Evolutionary conservation across 164 flowering plant species (phyloP), one percentile per base, ranked within the genome.

Genomic region (Macadamia tetraphylla): DNA sequence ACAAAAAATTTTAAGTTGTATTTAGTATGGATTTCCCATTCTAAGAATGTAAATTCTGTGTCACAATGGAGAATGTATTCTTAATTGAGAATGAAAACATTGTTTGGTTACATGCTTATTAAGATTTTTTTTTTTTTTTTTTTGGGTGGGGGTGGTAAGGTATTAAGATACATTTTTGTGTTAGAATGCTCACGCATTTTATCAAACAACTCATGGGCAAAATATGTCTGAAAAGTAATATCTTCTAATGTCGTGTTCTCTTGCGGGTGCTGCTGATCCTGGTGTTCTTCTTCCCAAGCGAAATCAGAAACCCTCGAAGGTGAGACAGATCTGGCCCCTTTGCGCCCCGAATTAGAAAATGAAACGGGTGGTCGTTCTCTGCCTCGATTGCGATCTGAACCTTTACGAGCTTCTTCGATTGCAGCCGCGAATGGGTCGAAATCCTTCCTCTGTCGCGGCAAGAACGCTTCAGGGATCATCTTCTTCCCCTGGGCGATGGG

Each of bases 281-380:
- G 23, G 23, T 75, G 66, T 59, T 76, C 80, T 43, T 81, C 86
- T 51, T 75, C 81, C 83, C 83, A 87, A 60, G 75, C 71, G 63
- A 65, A 71, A 13, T 74, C 76, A 1, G 83, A 69, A 17, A 73
- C 79, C 8, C 96, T 70, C 7, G 60, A 60, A 8, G 98, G 95
- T 1, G 96, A 92, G 9, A 87, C 81, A 0, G 96, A 90, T 66
- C 96, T 75, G 15, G 87, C 40, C 3, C 71, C 73, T 76, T 87
- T 80, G 6, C 85, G 85, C 69, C 77, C 66, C 2, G 87, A 65
- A 23, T n/a, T 52, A 1, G 79, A 67, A 6, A 58, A 53, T 2
- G 61, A 11, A 3, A 29, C 66, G 4, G 75, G 60, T 12, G 6
- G 69, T 70, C 84, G 75, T 8, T 76, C 84, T 66, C 86, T 79